Percentiles rank a stretch among this genome's conserved stretches.
Conservation (phyloP, 768 basidiomycete species). For the Psilocybe sp. region DNA sequence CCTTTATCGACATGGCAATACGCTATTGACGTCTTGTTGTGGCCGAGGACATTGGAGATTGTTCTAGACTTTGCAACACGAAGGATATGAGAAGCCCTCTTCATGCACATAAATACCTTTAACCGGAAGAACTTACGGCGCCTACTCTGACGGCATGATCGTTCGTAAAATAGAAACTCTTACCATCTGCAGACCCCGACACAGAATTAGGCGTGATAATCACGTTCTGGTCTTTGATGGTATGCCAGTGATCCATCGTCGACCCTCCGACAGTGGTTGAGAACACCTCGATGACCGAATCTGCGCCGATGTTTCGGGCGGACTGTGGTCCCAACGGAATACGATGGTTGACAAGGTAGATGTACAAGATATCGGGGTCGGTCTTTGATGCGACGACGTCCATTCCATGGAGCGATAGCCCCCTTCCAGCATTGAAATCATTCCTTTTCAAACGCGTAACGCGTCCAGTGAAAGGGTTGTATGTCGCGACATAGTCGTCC, state of each 20-base stretch:
- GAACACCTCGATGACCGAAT: constrained; percentile 72
- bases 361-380: constrained; percentile 47
- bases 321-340: constrained; percentile 37
- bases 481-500: constrained; percentile 58
- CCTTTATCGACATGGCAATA: constrained; percentile 62
- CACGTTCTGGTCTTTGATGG: constrained; percentile 48
- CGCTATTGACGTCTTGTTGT: constrained; percentile 47
- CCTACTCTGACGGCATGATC: constrained; percentile 55
- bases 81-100: too few relatives aligned
- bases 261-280: constrained; percentile 43
- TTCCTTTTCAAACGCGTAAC: constrained; percentile 43
- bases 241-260: constrained; percentile 50
- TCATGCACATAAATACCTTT: too few relatives aligned
- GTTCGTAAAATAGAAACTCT: constrained; percentile 69
- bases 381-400: constrained; percentile 56
- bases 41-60: constrained; percentile 20
- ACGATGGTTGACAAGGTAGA: constrained; percentile 78
- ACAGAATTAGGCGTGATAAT: constrained; percentile 71
- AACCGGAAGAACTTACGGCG: constrained; percentile 35
- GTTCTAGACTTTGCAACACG: neutral
- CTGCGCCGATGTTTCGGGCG: constrained; percentile 51
- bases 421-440: constrained; percentile 35
- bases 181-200: constrained; percentile 59
- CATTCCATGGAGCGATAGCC: constrained; percentile 61
- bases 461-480: constrained; percentile 42